Evolutionary conservation across 768 basidiomycete species (phyloP), one percentile per base, ranked within the genome.

Genomic region (Collybia sp.): DNA sequence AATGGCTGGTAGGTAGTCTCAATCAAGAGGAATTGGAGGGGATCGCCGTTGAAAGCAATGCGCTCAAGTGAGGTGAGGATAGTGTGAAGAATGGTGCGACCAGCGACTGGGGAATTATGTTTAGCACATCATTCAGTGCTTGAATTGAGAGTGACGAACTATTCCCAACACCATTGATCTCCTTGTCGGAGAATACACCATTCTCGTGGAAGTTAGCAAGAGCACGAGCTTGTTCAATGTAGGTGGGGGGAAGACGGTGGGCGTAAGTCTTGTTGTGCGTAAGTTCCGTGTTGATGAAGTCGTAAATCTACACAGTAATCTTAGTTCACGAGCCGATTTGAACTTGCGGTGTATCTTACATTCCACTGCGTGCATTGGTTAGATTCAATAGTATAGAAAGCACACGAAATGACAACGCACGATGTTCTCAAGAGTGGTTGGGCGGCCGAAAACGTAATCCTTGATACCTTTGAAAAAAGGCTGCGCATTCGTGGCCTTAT

Each of bases 1-100:
- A 94, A 90, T 12, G 91, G 84, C 64, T 93, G 91, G 73, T 93
- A 93, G 51, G 88, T 87, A 12, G 84, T 83, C 67, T 88, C 80
- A 54, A 89, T 72, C 53, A 91, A 61, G 64, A 85, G 72, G 67
- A 93, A 76, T 56, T 88, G 83, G 43, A 93, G 79, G 38, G 88
- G 83, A 67, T 89, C 84, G 50, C 76, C 80, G 56, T 83, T 81
- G 72, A 83, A 88, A 38, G 85, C 79, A 61, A 94, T 84, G 56
- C 81, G 82, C 58, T 86, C 79, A 45, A 93, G 77, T 9, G 88
- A 80, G 44, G 56, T 66, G 42, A 92, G 68, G 64, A 94, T 72
- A 19, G 83, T 80, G 61, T 83, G 77, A 32, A 93, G 68, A 50
- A 90, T 68, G 33, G 89, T 87, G 52, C 86, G 85, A 33, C 88